Percentiles rank a stretch among this genome's conserved stretches.
These are phyloP conservation scores for Calvatia gigantea DNA, from an alignment of 768 basidiomycete species.

Conservation along the genomic window DNA sequence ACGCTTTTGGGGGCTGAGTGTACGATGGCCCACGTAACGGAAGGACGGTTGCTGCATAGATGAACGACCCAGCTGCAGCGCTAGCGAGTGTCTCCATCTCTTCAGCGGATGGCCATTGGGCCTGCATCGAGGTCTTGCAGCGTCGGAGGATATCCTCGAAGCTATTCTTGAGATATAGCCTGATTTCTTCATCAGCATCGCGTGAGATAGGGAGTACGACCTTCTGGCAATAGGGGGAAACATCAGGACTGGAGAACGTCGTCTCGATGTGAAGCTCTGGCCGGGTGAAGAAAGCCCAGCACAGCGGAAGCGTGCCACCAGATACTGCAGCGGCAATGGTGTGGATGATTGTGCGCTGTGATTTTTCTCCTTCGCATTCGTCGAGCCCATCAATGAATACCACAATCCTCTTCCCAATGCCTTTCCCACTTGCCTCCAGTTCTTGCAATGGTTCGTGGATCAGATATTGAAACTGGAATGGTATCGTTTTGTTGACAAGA, in stretches of 20 bases:
- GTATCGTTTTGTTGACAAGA: background rate
- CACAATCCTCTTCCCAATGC: background rate
- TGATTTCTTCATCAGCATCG: background rate
- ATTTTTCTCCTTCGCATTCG: background rate
- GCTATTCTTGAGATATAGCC: background rate
- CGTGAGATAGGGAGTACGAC: background rate
- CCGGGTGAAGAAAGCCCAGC: constrained; percentile 6
- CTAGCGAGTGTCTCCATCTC: background rate
- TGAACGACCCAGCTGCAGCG: background rate
- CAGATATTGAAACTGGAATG: background rate
- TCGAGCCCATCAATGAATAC: constrained; percentile 1
- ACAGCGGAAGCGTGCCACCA: background rate
- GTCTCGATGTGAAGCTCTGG: background rate
- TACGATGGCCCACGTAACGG: background rate
- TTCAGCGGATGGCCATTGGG: background rate
- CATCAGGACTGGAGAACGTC: background rate
- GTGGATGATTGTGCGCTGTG: background rate
- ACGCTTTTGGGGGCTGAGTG: background rate
- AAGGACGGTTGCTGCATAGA: background rate
- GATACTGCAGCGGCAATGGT: background rate
- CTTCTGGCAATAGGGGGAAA: background rate
- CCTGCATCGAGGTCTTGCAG: background rate
- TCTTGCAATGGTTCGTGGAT: background rate
- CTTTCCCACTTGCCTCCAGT: background rate
- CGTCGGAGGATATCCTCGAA: background rate